A percentile compares a stretch with the other conserved stretches of the same genome.
These are phyloP conservation scores for Colletotrichum sp. DNA, from an alignment of 2,329 filamentous ascomycete species.

Conservation along the genomic window DNA sequence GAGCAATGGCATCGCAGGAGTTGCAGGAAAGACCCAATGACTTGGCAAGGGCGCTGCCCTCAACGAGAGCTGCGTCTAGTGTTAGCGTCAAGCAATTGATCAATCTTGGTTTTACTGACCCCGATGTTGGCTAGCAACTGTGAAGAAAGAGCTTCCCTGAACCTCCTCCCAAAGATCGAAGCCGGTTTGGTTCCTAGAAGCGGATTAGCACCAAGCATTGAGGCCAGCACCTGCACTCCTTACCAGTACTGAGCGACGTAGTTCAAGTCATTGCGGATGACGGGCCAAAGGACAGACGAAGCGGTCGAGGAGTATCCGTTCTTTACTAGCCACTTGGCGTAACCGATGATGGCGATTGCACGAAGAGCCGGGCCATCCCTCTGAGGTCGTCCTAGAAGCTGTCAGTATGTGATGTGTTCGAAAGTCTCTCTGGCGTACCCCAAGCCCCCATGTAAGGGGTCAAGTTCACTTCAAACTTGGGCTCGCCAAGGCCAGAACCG, in stretches of 20 bases:
- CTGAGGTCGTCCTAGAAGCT: constrained; percentile 66
- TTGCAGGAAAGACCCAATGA: constrained; percentile 64
- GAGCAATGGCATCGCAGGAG: constrained; percentile 68
- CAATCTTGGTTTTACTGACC: constrained; percentile 43
- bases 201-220: background rate
- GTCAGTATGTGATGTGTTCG: background rate
- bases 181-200: constrained; percentile 55
- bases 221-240: background rate
- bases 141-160: constrained; percentile 80
- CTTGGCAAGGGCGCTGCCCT: constrained; percentile 71
- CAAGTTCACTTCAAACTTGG: constrained; percentile 73
- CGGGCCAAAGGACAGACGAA: constrained; percentile 68
- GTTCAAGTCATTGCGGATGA: constrained; percentile 76
- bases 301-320: constrained; percentile 68
- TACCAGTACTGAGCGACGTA: constrained; percentile 78
- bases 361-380: constrained; percentile 80
- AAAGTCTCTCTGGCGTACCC: constrained; percentile 44
- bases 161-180: constrained; percentile 90
- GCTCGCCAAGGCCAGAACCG: constrained; percentile 67
- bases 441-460: constrained; percentile 70
- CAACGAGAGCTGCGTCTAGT: constrained; percentile 55
- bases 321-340: constrained; percentile 73
- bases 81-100: background rate
- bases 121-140: constrained; percentile 71
- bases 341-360: constrained; percentile 74